Evolutionary conservation across 768 basidiomycete species (phyloP).

Genomic region (Pulveroboletus ravenelii): DNA sequence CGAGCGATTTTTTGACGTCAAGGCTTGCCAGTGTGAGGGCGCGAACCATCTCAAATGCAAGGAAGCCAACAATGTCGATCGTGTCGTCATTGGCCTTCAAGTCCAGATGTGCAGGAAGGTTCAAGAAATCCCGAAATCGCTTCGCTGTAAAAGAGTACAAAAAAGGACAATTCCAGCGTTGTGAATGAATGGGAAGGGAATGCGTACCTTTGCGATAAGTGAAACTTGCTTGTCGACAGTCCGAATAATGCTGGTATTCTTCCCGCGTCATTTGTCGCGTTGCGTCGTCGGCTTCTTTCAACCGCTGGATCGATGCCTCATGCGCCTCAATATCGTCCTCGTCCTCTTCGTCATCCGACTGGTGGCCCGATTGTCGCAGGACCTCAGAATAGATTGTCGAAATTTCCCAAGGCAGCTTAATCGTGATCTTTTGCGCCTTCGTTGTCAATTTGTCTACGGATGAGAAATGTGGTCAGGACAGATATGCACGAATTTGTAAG

Average conservation of each 20-base stretch:
- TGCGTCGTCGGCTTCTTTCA: slow-evolving; percentile 94
- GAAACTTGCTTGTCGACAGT: slow-evolving; percentile 85
- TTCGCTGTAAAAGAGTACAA: slow-evolving; percentile 63
- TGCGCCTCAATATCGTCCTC: slow-evolving; percentile 79
- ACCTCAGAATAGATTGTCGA: slow-evolving; percentile 81
- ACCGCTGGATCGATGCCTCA: slow-evolving; percentile 84
- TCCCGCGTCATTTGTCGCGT: slow-evolving; percentile 52
- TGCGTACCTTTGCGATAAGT: slow-evolving; percentile 32
- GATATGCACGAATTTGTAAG: no score
- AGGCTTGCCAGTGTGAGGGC: no score
- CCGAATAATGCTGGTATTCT: slow-evolving; percentile 82
- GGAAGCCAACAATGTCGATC: no score
- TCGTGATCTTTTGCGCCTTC: slow-evolving; percentile 89
- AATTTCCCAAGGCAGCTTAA: slow-evolving; percentile 94
- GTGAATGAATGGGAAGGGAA: background rate
- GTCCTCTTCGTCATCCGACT: no score
- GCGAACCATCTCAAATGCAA: no score
- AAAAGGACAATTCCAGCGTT: no score
- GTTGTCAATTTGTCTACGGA: slow-evolving; percentile 64
- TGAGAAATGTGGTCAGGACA: no score
- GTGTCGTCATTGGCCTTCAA: no score
- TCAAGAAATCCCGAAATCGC: slow-evolving; percentile 94
- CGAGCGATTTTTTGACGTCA: no score
- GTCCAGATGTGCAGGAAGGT: no score
- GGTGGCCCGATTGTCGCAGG: no score